Evolutionary conservation across 2,329 filamentous ascomycete species (phyloP).

Genomic region (Alternaria sp.): DNA sequence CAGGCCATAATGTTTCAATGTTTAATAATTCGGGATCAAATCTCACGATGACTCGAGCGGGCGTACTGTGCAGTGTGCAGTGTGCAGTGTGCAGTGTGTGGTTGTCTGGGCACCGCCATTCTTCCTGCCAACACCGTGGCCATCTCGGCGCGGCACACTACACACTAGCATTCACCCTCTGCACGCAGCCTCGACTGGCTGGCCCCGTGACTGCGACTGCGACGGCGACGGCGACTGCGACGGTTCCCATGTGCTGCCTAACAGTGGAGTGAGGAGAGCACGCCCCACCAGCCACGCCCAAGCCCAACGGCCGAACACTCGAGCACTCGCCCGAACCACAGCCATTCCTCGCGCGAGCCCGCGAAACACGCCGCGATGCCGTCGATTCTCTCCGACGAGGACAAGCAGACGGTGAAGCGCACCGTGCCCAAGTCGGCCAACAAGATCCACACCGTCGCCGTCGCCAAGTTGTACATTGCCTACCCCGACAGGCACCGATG

Average conservation of each 20-base stretch:
- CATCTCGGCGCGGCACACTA: constrained; percentile 27
- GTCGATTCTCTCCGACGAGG: constrained; percentile 83
- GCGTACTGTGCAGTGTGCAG: too few species aligned
- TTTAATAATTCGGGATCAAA: neutral
- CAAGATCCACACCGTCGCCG: constrained; percentile 96
- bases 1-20: neutral
- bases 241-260: constrained; percentile 44
- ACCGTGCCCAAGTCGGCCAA: constrained; percentile 92
- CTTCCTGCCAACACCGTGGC: constrained; percentile 28
- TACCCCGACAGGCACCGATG: constrained; percentile 86
- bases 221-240: constrained; percentile 25
- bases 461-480: constrained; percentile 91
- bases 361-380: constrained; percentile 54
- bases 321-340: constrained; percentile 14
- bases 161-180: constrained; percentile 16
- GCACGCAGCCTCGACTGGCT: constrained; percentile 16
- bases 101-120: constrained; percentile 24
- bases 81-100: too few species aligned
- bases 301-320: constrained; percentile 25
- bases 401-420: constrained; percentile 96
- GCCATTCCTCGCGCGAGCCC: constrained; percentile 25
- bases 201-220: constrained; percentile 22
- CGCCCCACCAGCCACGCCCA: constrained; percentile 37
- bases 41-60: neutral
- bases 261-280: constrained; percentile 27